Evolutionary conservation across 2,329 filamentous ascomycete species (phyloP).

Genomic region (Diaporthe aspalathi): DNA sequence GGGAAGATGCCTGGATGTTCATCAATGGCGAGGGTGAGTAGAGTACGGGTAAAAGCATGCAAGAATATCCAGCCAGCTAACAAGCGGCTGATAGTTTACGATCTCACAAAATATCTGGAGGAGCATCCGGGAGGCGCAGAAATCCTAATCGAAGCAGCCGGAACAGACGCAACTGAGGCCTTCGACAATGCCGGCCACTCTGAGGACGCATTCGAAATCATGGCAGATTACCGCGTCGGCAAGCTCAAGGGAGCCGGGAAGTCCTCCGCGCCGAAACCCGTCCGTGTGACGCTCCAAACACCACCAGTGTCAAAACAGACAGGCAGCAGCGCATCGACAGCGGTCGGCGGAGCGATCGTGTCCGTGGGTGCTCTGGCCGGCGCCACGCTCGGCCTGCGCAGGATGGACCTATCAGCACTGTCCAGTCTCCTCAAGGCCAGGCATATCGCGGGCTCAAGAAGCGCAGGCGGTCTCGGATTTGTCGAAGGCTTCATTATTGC

Average conservation of each 20-base stretch:
- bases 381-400: constrained; percentile 28
- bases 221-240: constrained; percentile 53
- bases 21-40: constrained; percentile 65
- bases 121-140: constrained; percentile 81
- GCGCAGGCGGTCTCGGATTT: constrained; percentile 48
- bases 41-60: neutral
- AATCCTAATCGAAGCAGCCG: constrained; percentile 80
- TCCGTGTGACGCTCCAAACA: constrained; percentile 32
- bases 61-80: neutral
- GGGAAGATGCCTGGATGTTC: constrained; percentile 63
- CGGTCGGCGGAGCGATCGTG: constrained; percentile 32
- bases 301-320: constrained; percentile 14
- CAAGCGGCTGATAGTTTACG: constrained; percentile 59
- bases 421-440: constrained; percentile 37
- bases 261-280: constrained; percentile 24
- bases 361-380: constrained; percentile 34
- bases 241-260: constrained; percentile 49
- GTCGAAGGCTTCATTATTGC: constrained; percentile 53
- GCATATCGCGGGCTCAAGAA: neutral
- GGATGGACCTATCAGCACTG: constrained; percentile 39
- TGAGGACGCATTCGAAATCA: constrained; percentile 63
- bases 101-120: constrained; percentile 66
- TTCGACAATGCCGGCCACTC: constrained; percentile 90
- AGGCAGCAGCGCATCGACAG: constrained; percentile 19
- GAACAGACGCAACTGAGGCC: constrained; percentile 80